Percentiles rank a stretch among this genome's conserved stretches.
Conservation (phyloP, 257 asterid genomes). For the Forsythia suspensa region DNA sequence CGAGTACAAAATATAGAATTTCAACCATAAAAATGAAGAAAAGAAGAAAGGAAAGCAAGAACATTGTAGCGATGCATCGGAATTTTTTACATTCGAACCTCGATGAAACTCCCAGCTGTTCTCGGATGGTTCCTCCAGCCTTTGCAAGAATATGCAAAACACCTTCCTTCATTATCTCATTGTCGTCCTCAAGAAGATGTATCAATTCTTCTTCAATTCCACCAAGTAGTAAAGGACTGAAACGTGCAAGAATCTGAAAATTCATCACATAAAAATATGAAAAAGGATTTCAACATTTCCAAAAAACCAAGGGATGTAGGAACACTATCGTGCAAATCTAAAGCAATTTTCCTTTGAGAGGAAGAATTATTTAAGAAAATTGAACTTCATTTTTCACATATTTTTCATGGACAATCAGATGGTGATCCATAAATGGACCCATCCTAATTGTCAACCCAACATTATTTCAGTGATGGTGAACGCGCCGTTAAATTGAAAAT, state of each 20-base stretch:
- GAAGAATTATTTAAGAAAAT: constrained; percentile 19
- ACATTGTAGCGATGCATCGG: neutral
- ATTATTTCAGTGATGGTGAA: constrained; percentile 13
- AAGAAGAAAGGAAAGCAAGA: constrained; percentile 4
- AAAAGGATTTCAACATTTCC: constrained; percentile 14
- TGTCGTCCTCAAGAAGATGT: constrained; percentile 92
- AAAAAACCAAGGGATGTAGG: neutral
- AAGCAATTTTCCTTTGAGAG: neutral
- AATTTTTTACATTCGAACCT: constrained; percentile 46
- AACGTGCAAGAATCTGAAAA: constrained; percentile 90
- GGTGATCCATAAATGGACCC: constrained; percentile 4
- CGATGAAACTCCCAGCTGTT: constrained; percentile 88
- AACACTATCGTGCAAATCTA: constrained; percentile 4
- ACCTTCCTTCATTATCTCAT: constrained; percentile 96
- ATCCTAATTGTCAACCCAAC: constrained; percentile 18
- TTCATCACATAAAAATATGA: constrained; percentile 26
- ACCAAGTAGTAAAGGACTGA: constrained; percentile 77
- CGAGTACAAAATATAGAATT: constrained; percentile 24
- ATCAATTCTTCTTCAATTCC: constrained; percentile 91
- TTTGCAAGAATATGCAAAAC: constrained; percentile 93
- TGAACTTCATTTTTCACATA: constrained; percentile 17
- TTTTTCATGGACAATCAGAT: constrained; percentile 12
- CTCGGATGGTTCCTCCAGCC: constrained; percentile 98
- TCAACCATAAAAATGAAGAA: constrained; percentile 18
- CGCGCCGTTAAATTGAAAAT: neutral